Evolutionary conservation across 2,329 filamentous ascomycete genomes (phyloP).

Genomic region (Trichoderma afroharzianum): DNA sequence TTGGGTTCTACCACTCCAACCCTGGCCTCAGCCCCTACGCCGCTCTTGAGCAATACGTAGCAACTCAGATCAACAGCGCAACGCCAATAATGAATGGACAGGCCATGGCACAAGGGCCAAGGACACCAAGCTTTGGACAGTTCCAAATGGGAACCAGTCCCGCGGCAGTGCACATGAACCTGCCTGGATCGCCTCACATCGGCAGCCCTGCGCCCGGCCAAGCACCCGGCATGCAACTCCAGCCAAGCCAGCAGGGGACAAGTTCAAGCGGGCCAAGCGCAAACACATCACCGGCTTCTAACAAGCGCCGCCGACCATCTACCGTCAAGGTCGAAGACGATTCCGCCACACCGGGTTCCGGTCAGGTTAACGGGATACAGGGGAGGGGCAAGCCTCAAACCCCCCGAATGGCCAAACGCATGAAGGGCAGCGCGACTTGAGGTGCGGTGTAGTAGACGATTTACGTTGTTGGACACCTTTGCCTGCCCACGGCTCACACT

Average conservation of each 20-base stretch:
- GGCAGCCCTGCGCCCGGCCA: conserved; percentile 61
- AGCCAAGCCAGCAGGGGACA: conserved; percentile 66
- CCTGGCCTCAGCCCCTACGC: conserved; percentile 52
- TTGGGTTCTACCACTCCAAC: conserved; percentile 55
- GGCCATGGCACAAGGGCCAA: conserved; percentile 42
- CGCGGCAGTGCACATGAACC: conserved; percentile 55
- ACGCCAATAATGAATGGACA: conserved; percentile 47
- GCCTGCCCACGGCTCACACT: not conserved
- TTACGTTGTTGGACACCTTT: not conserved
- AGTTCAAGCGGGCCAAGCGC: conserved; percentile 63
- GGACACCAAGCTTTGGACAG: conserved; percentile 54
- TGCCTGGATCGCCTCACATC: conserved; percentile 59
- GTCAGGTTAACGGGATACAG: conserved; percentile 51
- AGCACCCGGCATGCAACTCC: conserved; percentile 62
- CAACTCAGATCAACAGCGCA: conserved; percentile 41
- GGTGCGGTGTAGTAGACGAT: not conserved
- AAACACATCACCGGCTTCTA: conserved; percentile 61
- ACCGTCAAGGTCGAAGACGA: conserved; percentile 58
- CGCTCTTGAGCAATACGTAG: conserved; percentile 59
- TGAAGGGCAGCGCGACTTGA: conserved; percentile 45
- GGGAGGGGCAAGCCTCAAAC: conserved; percentile 52
- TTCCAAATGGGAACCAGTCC: conserved; percentile 60
- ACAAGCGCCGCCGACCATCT: conserved; percentile 56
- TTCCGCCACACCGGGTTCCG: conserved; percentile 42
- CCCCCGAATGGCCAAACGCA: conserved; percentile 54